These are phyloP conservation scores for Cytospora schulzeri DNA, from an alignment of 2,329 filamentous ascomycete genomes.

Conservation along the genomic window DNA sequence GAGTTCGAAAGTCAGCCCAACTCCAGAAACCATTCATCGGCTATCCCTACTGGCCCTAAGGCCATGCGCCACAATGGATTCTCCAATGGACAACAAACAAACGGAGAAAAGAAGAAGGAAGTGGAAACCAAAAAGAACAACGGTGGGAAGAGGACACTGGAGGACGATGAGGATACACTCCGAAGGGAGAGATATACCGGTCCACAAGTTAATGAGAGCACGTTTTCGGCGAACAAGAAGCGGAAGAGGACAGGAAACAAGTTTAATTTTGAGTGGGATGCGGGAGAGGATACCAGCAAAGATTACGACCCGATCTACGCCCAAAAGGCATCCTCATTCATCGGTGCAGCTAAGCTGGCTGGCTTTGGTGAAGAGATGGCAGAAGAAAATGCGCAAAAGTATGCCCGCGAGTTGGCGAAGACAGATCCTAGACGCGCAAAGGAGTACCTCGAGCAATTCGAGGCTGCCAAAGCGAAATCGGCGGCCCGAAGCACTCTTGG, in stretches of 20 bases:
- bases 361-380: conserved; percentile 57
- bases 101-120: conserved; percentile 32
- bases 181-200: conserved; percentile 88
- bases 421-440: conserved; percentile 62
- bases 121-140: conserved; percentile 35
- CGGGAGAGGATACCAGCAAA: conserved; percentile 85
- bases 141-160: conserved; percentile 47
- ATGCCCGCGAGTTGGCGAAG: conserved; percentile 72
- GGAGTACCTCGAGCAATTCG: conserved; percentile 83
- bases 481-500: conserved; percentile 75
- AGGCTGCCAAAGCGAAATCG: conserved; percentile 68
- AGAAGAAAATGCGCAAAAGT: conserved; percentile 57
- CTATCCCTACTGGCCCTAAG: conserved; percentile 71
- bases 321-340: conserved; percentile 68
- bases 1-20: conserved; percentile 28
- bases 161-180: conserved; percentile 72
- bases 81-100: conserved; percentile 26
- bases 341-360: conserved; percentile 41
- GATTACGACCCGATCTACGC: conserved; percentile 84
- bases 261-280: conserved; percentile 99
- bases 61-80: conserved; percentile 56
- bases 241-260: conserved; percentile 91
- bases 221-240: conserved; percentile 95
- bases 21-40: conserved; percentile 31
- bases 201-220: conserved; percentile 78